Base-by-base conservation (phyloP, 2,329 filamentous ascomycete species). In the Ascochyta fabae region DNA sequence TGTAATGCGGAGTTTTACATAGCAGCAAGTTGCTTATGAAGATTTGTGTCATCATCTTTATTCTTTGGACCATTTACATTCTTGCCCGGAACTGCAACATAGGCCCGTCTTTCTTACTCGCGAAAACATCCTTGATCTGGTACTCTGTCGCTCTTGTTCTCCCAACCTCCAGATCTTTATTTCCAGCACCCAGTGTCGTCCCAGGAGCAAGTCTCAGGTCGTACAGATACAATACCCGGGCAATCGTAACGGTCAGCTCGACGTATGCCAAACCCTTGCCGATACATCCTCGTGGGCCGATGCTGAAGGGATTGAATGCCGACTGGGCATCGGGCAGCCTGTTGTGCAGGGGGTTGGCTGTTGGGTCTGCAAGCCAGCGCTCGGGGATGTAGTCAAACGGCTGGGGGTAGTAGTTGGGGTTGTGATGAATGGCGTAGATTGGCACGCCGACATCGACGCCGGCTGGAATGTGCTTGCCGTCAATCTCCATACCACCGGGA, bases 231-330 rank as follows among this genome's bases (percentile, higher is more conserved):
- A 90, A 66, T 19, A 86, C 78, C 13, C 87, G 75, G 31, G 87
- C 87, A 50, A 90, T 71, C 2, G 86, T 84, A 5, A 84, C 82
- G 47, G 79, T 84, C 82, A 90, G 84, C 78, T 90, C 88, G 40
- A 84, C 80, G 64, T 90, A 88, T 2, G 87, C 87, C 40, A 90
- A 75, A 0, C 83, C 82, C 79, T 90, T 91, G 0, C 88, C 89
- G 50, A 91, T 89, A 68, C 89, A 92, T 2, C 87, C 87, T 10
- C 88, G 78, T 0, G 88, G 86, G 0, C 89, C 89, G 58, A 90
- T 79, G 41, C 84, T 87, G 65, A 92, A 92, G 1, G 91, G 88
- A 59, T 88, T 91, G 75, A 90, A 94, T 0, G 90, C 90, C 31
- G 80, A 82, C 46, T 88, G 83, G 2, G 89, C 88, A 10, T 67